Base-by-base conservation (phyloP, 305 asterid genomes). In the Caryopteris hybrid region DNA sequence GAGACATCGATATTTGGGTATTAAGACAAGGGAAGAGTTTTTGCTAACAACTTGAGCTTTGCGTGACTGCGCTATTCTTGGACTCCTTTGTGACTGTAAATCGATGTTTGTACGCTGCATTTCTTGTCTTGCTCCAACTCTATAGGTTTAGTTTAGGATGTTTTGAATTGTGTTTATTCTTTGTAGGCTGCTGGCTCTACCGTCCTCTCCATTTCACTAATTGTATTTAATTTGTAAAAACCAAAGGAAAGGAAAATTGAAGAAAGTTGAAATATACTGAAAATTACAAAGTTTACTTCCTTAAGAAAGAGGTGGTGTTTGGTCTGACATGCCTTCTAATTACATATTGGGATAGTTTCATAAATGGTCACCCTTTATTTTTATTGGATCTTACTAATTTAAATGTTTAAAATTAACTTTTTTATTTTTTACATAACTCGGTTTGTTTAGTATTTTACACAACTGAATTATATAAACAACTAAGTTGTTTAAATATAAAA, bases 221-320 rank as follows among this genome's bases (percentile, higher is more conserved):
- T 52, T 69, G 76, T 81, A 80, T 66, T 65, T 63, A 61, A 51
- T 41, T 54, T 59, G 71, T 41, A 38, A 43, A 39, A 48, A 22
- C 50, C 12, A 52, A 48, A 25, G 20, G 21, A 64, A 60, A 68
- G 66, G 25, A 68, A 74, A 59, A 64, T 61, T 34, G 59, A 66
- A 51, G 58, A 39, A 61, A 55, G 51, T 29, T 56, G 66, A 57
- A 64, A 43, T 72, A 56, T 66, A 64, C 33, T 10, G 56, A 45
- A 69, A 42, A 3, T 17, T 18, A 22, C 39, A 22, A 6, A 46
- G n/a, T n/a, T n/a, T n/a, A n/a, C n/a, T n/a, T n/a, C n/a, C n/a
- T n/a, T n/a, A n/a, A n/a, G n/a, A n/a, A n/a, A n/a, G n/a, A n/a
- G n/a, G n/a, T n/a, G n/a, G n/a, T n/a, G n/a, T n/a, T n/a, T n/a